phyloP scores from a whole-genome alignment of 106 monocot genomes.

The Acorus calamus region DNA sequence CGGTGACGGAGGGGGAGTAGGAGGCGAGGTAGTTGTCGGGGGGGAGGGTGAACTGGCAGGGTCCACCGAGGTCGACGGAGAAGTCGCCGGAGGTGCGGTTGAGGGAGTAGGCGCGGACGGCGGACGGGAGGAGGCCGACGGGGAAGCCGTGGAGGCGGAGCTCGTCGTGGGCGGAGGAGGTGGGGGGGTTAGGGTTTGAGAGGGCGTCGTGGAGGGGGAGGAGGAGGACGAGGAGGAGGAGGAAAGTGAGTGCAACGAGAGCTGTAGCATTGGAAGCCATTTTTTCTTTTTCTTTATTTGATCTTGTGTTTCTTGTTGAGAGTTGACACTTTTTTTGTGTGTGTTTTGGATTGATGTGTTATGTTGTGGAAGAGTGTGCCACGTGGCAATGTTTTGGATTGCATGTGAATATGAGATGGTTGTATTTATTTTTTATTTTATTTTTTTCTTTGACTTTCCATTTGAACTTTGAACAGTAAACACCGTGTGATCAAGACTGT shows the following conservation, averaged over 20 bases:
- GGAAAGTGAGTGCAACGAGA: background rate
- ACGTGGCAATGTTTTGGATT: too few relatives aligned
- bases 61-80: conserved; percentile 39
- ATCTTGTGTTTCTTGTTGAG: too few relatives aligned
- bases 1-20: conserved; percentile 35
- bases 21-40: conserved; percentile 64
- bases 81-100: conserved; percentile 54
- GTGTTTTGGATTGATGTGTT: too few relatives aligned
- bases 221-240: conserved; percentile 14
- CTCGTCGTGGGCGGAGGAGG: conserved; percentile 34
- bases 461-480: too few relatives aligned
- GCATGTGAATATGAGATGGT: too few relatives aligned
- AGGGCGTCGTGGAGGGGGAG: conserved; percentile 6
- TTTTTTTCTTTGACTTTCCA: too few relatives aligned
- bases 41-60: conserved; percentile 49
- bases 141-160: conserved; percentile 42
- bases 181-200: conserved; percentile 13
- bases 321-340: too few relatives aligned
- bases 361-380: too few relatives aligned
- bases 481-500: too few relatives aligned
- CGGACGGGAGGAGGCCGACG: conserved; percentile 41
- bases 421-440: too few relatives aligned
- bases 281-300: too few relatives aligned
- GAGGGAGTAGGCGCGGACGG: conserved; percentile 44
- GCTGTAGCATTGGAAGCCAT: too few relatives aligned